These are phyloP conservation scores for Colletotrichum lindemuthianum DNA, from an alignment of 2,329 filamentous ascomycete genomes.

Conservation along the genomic window DNA sequence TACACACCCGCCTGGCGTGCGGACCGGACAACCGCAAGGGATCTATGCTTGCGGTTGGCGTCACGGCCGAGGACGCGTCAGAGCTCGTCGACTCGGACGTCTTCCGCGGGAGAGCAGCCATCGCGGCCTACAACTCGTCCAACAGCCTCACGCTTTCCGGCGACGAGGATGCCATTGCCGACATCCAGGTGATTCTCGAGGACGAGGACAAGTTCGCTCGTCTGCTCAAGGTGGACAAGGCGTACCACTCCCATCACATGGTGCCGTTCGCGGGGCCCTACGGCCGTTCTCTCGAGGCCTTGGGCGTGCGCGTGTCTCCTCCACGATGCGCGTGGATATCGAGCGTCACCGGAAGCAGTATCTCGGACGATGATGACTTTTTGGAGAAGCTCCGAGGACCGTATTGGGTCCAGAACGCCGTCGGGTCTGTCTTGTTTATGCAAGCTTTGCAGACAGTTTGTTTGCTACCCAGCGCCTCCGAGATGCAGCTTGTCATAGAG, in stretches of 20 bases:
- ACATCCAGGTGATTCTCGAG: neutral
- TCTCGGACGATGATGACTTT: neutral
- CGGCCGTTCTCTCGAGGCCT: neutral
- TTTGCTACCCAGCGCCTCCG: too few species aligned
- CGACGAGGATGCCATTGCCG: neutral
- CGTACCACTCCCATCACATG: constrained; percentile 32
- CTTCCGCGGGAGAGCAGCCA: neutral
- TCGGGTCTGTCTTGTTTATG: neutral
- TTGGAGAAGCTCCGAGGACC: neutral
- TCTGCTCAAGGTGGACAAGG: constrained; percentile 37
- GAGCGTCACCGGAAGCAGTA: neutral
- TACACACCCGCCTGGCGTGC: constrained; percentile 8
- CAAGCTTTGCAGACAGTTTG: neutral
- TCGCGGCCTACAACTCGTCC: constrained; percentile 27
- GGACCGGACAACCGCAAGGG: neutral
- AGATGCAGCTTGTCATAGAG: neutral
- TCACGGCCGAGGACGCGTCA: neutral
- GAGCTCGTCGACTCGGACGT: neutral
- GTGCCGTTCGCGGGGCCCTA: neutral
- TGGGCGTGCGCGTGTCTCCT: neutral
- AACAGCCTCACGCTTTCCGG: constrained; percentile 26
- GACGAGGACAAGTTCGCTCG: constrained; percentile 37
- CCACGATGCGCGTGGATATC: neutral
- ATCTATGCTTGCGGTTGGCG: constrained; percentile 17
- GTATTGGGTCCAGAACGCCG: neutral